phyloP scores from a whole-genome alignment of 768 basidiomycete species.

The Amanita polypyramis region DNA sequence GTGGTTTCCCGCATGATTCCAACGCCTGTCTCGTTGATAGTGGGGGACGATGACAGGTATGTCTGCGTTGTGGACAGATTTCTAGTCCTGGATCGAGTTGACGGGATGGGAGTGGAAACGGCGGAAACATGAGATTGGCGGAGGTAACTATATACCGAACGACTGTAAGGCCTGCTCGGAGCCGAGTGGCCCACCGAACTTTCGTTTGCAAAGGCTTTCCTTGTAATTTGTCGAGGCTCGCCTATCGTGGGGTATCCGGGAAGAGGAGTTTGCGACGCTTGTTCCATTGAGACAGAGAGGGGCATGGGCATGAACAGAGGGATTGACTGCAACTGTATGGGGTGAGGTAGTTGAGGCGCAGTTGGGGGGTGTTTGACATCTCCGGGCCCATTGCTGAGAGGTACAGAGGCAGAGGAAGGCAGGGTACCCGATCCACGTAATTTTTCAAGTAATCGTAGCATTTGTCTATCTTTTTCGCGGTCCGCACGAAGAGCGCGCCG shows the following conservation, averaged over 20 bases:
- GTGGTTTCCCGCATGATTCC: not conserved
- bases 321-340: constrained; percentile 3
- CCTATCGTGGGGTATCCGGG: not conserved
- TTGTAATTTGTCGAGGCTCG: constrained; percentile 2
- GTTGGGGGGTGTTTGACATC: not conserved
- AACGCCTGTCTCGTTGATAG: not conserved
- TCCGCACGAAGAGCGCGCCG: not conserved
- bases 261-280: not conserved
- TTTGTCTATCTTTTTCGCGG: not conserved
- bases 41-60: not conserved
- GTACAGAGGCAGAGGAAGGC: not conserved
- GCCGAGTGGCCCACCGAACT: not conserved
- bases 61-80: not conserved
- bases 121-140: not conserved
- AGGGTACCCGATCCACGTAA: not conserved
- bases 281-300: not conserved
- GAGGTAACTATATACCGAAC: not conserved
- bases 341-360: not conserved
- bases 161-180: not conserved
- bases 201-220: not conserved
- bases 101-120: not conserved
- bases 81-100: constrained; percentile 1
- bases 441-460: not conserved
- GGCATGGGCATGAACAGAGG: constrained; percentile 4
- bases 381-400: not conserved